Conservation (phyloP, 2,329 filamentous ascomycete genomes). For the Fusarium nelsonii region DNA sequence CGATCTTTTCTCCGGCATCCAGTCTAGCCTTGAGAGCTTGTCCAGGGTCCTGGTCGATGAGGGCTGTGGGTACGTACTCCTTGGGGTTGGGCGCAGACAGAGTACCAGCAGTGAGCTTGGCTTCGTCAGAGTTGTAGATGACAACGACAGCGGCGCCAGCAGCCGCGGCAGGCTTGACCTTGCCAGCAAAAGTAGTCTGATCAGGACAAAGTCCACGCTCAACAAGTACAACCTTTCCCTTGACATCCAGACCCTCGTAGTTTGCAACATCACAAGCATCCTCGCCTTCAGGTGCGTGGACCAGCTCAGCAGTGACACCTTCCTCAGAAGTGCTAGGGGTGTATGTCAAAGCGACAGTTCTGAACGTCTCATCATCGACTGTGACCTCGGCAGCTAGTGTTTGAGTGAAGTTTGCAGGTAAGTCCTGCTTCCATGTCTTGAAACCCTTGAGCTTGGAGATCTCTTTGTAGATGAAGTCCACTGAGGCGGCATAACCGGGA, state of each 20-base stretch:
- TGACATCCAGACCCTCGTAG: slow-evolving; percentile 45
- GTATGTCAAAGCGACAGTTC: slow-evolving; percentile 49
- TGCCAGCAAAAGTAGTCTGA: slow-evolving; percentile 50
- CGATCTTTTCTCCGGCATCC: slow-evolving; percentile 51
- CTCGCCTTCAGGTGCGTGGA: slow-evolving; percentile 46
- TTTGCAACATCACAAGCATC: slow-evolving; percentile 45
- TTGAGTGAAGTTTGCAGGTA: slow-evolving; percentile 47
- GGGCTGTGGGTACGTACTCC: slow-evolving; percentile 47
- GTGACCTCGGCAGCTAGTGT: slow-evolving; percentile 42
- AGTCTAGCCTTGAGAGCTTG: slow-evolving; percentile 49
- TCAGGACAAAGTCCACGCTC: slow-evolving; percentile 51
- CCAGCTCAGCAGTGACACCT: slow-evolving; percentile 47
- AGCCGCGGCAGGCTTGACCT: slow-evolving; percentile 47
- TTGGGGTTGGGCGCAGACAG: slow-evolving; percentile 46
- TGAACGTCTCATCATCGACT: slow-evolving; percentile 45
- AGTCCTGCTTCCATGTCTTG: slow-evolving; percentile 50
- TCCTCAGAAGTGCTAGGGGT: slow-evolving; percentile 50
- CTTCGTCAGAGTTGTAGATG: slow-evolving; percentile 49
- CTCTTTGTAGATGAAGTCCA: slow-evolving; percentile 50
- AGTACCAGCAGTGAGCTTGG: slow-evolving; percentile 49
- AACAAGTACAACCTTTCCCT: slow-evolving; percentile 51
- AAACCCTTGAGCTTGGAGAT: slow-evolving; percentile 47
- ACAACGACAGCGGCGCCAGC: slow-evolving; percentile 51
- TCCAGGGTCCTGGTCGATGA: slow-evolving; percentile 51
- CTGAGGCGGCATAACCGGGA: slow-evolving; percentile 53